These are phyloP conservation scores for Claviceps citrina DNA, from an alignment of 2,329 filamentous ascomycete species.

Conservation along the genomic window DNA sequence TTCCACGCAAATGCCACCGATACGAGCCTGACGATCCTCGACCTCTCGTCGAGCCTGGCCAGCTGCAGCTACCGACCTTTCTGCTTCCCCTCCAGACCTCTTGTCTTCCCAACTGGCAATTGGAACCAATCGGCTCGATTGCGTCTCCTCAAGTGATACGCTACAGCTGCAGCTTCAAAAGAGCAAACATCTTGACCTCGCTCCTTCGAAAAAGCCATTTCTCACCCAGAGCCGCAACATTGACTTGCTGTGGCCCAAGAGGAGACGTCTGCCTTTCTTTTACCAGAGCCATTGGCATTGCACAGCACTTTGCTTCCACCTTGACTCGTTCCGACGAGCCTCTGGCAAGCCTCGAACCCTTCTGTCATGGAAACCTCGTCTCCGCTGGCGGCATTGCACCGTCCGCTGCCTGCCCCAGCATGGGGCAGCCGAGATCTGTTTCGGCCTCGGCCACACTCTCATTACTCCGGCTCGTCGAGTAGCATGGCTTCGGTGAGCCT, in stretches of 20 bases:
- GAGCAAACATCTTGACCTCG: neutral
- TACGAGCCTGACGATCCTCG: slow-evolving; percentile 18
- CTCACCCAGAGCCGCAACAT: slow-evolving; percentile 16
- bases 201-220: neutral
- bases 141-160: neutral
- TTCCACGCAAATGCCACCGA: slow-evolving; percentile 18
- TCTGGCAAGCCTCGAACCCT: slow-evolving; percentile 1
- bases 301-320: neutral
- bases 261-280: neutral
- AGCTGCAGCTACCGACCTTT: slow-evolving; percentile 1
- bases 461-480: slow-evolving; percentile 36
- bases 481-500: slow-evolving; percentile 59
- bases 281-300: slow-evolving; percentile 1
- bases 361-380: slow-evolving; percentile 77
- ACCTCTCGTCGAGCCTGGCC: slow-evolving; percentile 7
- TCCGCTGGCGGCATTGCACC: slow-evolving; percentile 84
- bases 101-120: neutral
- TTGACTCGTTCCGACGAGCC: slow-evolving; percentile 4
- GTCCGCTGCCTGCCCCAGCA: slow-evolving; percentile 42
- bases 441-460: slow-evolving; percentile 31
- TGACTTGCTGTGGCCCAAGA: slow-evolving; percentile 16
- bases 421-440: slow-evolving; percentile 43
- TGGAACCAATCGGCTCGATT: too few species aligned
- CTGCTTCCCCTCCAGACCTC: too few species aligned
- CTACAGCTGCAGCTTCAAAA: neutral